Conservation (phyloP, 192 early-diverging fungal genomes). For the Backusella tuberculispora region DNA sequence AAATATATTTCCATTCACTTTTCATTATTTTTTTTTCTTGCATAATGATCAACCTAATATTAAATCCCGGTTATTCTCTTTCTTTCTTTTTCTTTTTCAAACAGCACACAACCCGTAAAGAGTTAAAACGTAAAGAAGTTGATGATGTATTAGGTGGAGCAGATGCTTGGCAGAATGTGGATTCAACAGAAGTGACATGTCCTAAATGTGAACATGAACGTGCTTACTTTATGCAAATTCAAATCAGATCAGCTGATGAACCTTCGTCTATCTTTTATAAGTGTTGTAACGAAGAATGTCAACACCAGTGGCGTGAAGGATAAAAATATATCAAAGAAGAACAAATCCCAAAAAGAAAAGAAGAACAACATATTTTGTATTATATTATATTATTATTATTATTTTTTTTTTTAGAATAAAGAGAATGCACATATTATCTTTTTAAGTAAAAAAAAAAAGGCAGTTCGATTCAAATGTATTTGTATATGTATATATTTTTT, state of each 20-base stretch:
- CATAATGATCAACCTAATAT: background rate
- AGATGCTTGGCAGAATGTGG: constrained; percentile 89
- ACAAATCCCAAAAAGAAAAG: background rate
- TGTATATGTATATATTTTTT: too few relatives aligned
- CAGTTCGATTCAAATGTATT: too few relatives aligned
- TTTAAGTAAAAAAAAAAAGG: background rate
- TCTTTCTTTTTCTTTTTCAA: constrained; percentile 19
- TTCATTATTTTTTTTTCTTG: background rate
- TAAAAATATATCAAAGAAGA: constrained; percentile 27
- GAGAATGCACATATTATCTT: too few relatives aligned
- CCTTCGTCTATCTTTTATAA: constrained; percentile 93
- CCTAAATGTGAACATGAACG: constrained; percentile 70
- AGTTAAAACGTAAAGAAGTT: constrained; percentile 79
- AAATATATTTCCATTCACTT: constrained; percentile 15
- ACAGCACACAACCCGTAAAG: constrained; percentile 63
- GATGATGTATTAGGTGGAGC: constrained; percentile 95
- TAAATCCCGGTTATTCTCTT: constrained; percentile 3
- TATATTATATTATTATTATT: constrained; percentile 11
- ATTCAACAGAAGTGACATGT: constrained; percentile 65
- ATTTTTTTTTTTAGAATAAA: background rate
- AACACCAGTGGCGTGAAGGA: constrained; percentile 73
- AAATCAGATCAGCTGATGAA: constrained; percentile 95
- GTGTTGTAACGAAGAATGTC: constrained; percentile 72
- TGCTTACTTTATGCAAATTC: constrained; percentile 87
- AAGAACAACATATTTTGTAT: background rate